phyloP scores from a whole-genome alignment of 1,284 basidiomycete genomes.

The Sanghuangporus baumii region DNA sequence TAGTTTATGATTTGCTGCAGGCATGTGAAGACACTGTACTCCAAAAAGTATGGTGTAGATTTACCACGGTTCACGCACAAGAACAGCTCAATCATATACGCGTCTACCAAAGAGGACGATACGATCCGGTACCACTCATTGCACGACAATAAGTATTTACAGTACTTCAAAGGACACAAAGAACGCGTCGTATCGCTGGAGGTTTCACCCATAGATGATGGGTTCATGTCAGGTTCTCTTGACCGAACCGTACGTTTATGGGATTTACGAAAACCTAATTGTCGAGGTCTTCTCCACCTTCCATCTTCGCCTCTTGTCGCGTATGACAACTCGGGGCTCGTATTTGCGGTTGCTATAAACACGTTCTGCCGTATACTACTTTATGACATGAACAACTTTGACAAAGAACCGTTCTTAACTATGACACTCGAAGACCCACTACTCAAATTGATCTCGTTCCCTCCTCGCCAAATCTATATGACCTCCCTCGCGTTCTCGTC shows the following conservation, averaged over 20 bases:
- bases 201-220: slow-evolving; percentile 90
- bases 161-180: slow-evolving; percentile 95
- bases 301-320: slow-evolving; percentile 80
- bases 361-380: slow-evolving; percentile 79
- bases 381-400: slow-evolving; percentile 86
- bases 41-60: slow-evolving; percentile 96
- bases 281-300: slow-evolving; percentile 67
- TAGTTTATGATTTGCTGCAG: slow-evolving; percentile 31
- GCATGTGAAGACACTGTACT: slow-evolving; percentile 74
- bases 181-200: slow-evolving; percentile 85
- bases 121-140: slow-evolving; percentile 92
- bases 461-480: slow-evolving; percentile 85
- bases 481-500: slow-evolving; percentile 89
- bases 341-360: slow-evolving; percentile 93
- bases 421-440: slow-evolving; percentile 80
- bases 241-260: slow-evolving; percentile 96
- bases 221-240: slow-evolving; percentile 90
- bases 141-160: slow-evolving; percentile 93
- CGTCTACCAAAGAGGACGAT: slow-evolving; percentile 94
- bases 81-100: slow-evolving; percentile 78
- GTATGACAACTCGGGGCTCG: slow-evolving; percentile 84
- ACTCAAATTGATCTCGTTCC: slow-evolving; percentile 65
- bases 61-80: slow-evolving; percentile 94
- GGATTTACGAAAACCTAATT: slow-evolving; percentile 82
- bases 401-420: slow-evolving; percentile 86